Evolutionary conservation across 306 rosid species (phyloP).

Genomic region (Dalbergia cochinchinensis): DNA sequence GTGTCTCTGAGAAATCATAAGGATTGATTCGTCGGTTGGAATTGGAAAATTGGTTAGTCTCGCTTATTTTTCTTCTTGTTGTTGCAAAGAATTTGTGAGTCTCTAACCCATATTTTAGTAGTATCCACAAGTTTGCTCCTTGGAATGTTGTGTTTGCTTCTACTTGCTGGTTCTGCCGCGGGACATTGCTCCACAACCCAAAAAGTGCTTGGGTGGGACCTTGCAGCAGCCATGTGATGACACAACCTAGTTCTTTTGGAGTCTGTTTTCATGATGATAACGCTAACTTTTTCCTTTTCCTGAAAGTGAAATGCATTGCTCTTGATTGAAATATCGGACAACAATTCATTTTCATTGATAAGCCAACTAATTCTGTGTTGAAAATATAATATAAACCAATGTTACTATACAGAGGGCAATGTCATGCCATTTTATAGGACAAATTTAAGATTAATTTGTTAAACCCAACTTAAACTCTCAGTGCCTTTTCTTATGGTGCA

Average conservation of each 20-base stretch:
- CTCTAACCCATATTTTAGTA: not conserved
- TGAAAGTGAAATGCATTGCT: not conserved
- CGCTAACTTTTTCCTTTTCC: not conserved
- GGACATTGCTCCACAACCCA: not conserved
- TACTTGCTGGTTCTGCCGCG: not conserved
- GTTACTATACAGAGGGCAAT: not conserved
- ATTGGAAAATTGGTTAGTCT: too few relatives aligned
- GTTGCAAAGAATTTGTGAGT: not conserved
- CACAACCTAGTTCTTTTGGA: not conserved
- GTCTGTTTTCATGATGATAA: not conserved
- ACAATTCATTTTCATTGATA: not conserved
- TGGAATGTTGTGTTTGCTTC: slow-evolving; percentile 8
- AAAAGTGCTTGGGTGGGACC: not conserved
- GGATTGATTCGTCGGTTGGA: not conserved
- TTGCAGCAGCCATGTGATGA: not conserved
- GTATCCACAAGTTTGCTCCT: not conserved
- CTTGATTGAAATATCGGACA: not conserved
- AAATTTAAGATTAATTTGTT: not conserved
- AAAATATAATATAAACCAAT: not conserved
- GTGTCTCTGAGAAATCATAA: not conserved
- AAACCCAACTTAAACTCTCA: slow-evolving; percentile 9
- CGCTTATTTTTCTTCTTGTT: too few relatives aligned
- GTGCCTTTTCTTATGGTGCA: slow-evolving; percentile 24
- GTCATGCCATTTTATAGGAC: not conserved
- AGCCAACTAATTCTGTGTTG: not conserved